Base-by-base conservation (phyloP, 2,329 filamentous ascomycete genomes). In the Cladosporium sp. region DNA sequence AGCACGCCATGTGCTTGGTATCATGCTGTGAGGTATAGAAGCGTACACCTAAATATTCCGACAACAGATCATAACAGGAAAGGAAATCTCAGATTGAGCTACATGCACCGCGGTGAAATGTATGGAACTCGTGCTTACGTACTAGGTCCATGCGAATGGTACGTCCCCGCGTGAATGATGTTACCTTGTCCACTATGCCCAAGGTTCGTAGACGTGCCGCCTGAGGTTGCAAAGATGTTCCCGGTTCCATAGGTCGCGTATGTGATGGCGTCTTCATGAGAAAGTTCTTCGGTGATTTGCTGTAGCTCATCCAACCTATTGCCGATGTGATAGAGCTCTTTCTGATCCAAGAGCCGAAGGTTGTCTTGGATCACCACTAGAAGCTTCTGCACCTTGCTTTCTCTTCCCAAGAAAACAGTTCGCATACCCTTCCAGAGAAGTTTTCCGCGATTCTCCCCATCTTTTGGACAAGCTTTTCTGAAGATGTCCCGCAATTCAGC, bases 371-470 rank as follows among this genome's bases (percentile, higher is more conserved):
- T 13, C 2, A 3, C 4, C 43, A 39, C 35, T 41, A 54, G 29
- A 13, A 52, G 50, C 32, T 43, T 50, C 32, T 54, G 25, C 18
- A 52, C 42, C 19, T 52, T 12, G 36, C 52, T 49, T 16, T 49
- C 36, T 30, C 52, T 29, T 2, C 52, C 52, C n/a, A 52, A 43
- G 29, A 54, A 54, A 2, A 52, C 49, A 16, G 50, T 49, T 33
- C 32, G 49, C 2, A 43, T 25, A 4, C 52, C 52, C 39, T 46
- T 54, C 52, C 52, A 54, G 32, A 47, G 35, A 29, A 48, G 51
- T 38, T 50, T 42, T 18, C 32, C 20, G 32, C 41, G 51, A 42
- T 51, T 41, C 3, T 53, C 48, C 4, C 47, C 40, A 27, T 53
- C 39, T 16, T 32, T 48, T n/a, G 51, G 47, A 35, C 51, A 53